Evolutionary conservation across 78 protist species (phyloP).

Genomic region (Polysphondylium violaceum): DNA sequence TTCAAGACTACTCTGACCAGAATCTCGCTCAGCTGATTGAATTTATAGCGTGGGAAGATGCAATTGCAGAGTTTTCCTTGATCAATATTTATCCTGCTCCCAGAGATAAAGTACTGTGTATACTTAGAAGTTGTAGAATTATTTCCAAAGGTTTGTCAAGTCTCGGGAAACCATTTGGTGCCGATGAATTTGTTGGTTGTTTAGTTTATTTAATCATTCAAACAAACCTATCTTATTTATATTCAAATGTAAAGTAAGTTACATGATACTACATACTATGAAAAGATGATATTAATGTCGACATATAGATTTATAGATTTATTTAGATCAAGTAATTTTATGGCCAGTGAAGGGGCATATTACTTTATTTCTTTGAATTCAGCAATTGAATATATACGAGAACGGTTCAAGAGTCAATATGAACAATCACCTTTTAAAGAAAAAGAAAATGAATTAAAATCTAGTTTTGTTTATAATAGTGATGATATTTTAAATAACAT

Average conservation of each 20-base stretch:
- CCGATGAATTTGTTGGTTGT: constrained; percentile 58
- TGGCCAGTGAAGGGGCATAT: constrained; percentile 39
- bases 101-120: constrained; percentile 51
- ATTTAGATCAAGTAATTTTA: constrained; percentile 42
- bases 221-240: constrained; percentile 53
- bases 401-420: constrained; percentile 15
- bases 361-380: constrained; percentile 34
- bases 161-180: constrained; percentile 52
- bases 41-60: constrained; percentile 33
- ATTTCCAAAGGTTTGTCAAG: constrained; percentile 18
- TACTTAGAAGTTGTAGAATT: constrained; percentile 30
- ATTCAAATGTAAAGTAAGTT: constrained; percentile 52
- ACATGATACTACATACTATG: neutral
- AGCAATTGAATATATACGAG: constrained; percentile 18
- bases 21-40: neutral
- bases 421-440: neutral
- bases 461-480: neutral
- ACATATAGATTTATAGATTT: constrained; percentile 45
- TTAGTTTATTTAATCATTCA: constrained; percentile 13
- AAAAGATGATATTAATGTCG: neutral
- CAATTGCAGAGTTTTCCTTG: constrained; percentile 4
- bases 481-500: constrained; percentile 11
- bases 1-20: neutral
- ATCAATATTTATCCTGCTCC: constrained; percentile 49
- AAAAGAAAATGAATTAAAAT: neutral